A percentile compares a stretch with the other conserved stretches of the same genome.
Conservation (phyloP, 1,284 basidiomycete species). For the Ustilago shanxiensis region DNA sequence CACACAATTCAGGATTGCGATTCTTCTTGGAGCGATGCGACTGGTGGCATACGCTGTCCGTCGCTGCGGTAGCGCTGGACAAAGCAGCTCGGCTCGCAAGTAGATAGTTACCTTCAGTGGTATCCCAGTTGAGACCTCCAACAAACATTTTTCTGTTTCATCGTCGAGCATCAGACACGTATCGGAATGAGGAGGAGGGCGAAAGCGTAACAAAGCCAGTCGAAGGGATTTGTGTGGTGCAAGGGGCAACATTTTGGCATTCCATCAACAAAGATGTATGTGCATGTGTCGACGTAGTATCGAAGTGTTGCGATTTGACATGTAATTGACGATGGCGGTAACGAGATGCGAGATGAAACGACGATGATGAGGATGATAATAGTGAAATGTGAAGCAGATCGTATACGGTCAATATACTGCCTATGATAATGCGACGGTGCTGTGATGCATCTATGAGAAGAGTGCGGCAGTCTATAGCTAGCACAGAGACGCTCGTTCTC, state of each 20-base stretch:
- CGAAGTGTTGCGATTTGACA: neutral
- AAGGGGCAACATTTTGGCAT: slow-evolving; percentile 31
- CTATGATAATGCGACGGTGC: slow-evolving; percentile 5
- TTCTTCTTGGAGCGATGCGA: neutral
- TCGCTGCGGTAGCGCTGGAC: neutral
- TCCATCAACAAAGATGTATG: slow-evolving; percentile 34
- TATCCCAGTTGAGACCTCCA: slow-evolving; percentile 96
- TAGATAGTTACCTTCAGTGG: slow-evolving; percentile 79
- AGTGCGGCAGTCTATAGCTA: neutral
- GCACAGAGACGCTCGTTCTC: neutral
- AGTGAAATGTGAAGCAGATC: slow-evolving; percentile 9
- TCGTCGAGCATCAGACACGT: slow-evolving; percentile 7
- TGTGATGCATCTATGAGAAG: neutral
- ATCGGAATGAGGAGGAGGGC: neutral
- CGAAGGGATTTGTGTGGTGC: slow-evolving; percentile 9
- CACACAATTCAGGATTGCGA: neutral
- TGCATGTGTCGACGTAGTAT: slow-evolving; percentile 14
- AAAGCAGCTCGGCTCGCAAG: neutral
- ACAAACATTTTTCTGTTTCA: slow-evolving; percentile 93
- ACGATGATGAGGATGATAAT: slow-evolving; percentile 12
- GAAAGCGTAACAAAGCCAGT: slow-evolving; percentile 27
- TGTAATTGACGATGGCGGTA: slow-evolving; percentile 11
- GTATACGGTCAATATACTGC: slow-evolving; percentile 33
- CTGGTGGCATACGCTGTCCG: neutral
- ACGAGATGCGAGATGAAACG: slow-evolving; percentile 14